Evolutionary conservation across 2,329 filamentous ascomycete genomes (phyloP), one percentile per base, ranked within the genome.

Genomic region (Myriosclerotinia scirpicola): DNA sequence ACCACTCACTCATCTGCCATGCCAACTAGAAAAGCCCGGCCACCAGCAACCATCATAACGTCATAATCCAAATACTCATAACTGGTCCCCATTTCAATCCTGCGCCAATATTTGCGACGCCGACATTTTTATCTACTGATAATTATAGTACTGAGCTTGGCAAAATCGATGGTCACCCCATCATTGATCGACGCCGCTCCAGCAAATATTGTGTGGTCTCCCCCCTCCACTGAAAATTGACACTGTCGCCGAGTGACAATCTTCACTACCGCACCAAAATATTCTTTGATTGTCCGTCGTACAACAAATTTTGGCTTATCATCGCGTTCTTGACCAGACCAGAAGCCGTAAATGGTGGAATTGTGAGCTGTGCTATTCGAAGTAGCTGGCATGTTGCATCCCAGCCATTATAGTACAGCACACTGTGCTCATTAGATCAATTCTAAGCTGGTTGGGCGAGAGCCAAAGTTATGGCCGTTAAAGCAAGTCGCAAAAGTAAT

Each of bases 291-390:
- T 22, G 48, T 53, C 5, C n/a, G 34, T 12, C 53, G 20, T 30
- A 64, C 38, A 54, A 22, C 17, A 55, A 22, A 64, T 5, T n/a
- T 42, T 48, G 59, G 3, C 26, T 12, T 38, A 53, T 62, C 34
- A 42, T 62, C 46, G 44, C 34, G 46, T 40, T 34, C 30, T 62
- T 62, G 59, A 38, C 46, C n/a, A 20, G 34, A 52, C 46, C 46
- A 62, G n/a, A 48, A 53, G 6, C 46, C 34, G 5, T 26, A 40
- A 36, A 53, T 26, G n/a, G n/a, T 40, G 26, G 30, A 8, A 50
- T 53, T 38, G 26, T 62, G 52, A 30, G 54, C 54, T 44, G 17
- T 44, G 36, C 54, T 56, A 20, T 56, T 44, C 14, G 38, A 38
- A 11, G 14, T 22, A 12, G 38, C 54, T 9, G 36, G 26, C 7